Base-by-base conservation (phyloP, 2,329 filamentous ascomycete species). In the Cercospora sojina region DNA sequence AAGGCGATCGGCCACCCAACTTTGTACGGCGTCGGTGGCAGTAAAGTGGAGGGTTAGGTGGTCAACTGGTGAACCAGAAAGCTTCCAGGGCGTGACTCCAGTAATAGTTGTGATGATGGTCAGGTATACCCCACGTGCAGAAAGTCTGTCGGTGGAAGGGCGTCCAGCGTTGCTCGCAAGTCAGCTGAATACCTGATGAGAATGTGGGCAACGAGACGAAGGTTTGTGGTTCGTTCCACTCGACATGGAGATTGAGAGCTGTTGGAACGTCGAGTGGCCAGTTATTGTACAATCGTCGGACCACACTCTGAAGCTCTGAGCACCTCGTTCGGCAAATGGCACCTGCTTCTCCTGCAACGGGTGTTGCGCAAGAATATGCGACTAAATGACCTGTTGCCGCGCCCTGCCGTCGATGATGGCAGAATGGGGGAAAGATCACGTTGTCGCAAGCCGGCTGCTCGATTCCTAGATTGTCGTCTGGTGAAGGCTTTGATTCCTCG, bases 401-500 rank as follows among this genome's bases (percentile, higher is more conserved):
- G 62, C 55, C 49, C 66, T 55, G 47, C 18, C 51, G 58, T 62
- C 35, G 51, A 35, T 59, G 64, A 51, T 55, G 32, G 57, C 66
- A 49, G 64, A 62, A 65, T 61, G 35, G 49, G 65, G 32, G 31
- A 65, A 43, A 35, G 53, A 35, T 59, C 32, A 51, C 53, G 66
- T 57, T 43, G 55, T 67, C 64, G 66, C 68, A 70, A 61, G 61
- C 58, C 68, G 68, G 69, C 56, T 57, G 64, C 41, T 47, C 27
- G 59, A 53, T 67, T 70, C 70, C 70, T 66, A 71, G 66, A 71
- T 71, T 71, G 69, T 59, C 51, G 41, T 62, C 32, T 53, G 49
- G 57, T 62, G 62, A 31, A 59, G 62, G 29, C 55, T 51, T 59
- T 41, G 61, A 64, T 41, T 64, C 27, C 32, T 62, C 55, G 66